Evolutionary conservation across 495 filamentous ascomycete species (phyloP).

Genomic region (Xylaria telfairii): DNA sequence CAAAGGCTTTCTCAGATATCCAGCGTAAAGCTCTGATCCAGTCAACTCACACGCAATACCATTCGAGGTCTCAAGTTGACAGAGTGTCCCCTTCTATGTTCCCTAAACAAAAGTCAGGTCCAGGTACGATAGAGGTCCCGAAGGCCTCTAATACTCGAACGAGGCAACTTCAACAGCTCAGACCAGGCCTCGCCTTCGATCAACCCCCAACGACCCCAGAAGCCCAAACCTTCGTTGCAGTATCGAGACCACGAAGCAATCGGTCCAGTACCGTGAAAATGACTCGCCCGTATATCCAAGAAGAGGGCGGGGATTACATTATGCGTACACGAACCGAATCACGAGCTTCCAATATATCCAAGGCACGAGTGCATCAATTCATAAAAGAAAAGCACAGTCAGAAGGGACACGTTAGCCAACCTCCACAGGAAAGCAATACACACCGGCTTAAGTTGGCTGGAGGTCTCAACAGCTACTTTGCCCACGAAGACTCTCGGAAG

Average conservation of each 20-base stretch:
- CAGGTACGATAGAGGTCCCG: neutral
- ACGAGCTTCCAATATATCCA: slow-evolving; percentile 36
- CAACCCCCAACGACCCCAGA: neutral
- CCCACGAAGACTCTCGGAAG: slow-evolving; percentile 30
- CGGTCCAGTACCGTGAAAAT: neutral
- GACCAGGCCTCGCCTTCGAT: neutral
- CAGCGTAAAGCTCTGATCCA: slow-evolving; percentile 35
- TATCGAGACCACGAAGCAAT: neutral
- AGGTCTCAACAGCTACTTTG: slow-evolving; percentile 32
- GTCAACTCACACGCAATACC: slow-evolving; percentile 8
- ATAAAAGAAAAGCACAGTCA: neutral
- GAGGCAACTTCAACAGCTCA: neutral
- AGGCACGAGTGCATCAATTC: slow-evolving; percentile 24
- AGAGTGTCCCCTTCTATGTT: neutral
- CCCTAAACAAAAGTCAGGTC: neutral
- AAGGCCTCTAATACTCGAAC: neutral
- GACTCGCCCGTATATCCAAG: slow-evolving; percentile 5
- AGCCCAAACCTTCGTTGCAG: neutral
- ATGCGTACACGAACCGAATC: slow-evolving; percentile 29
- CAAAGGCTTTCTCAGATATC: slow-evolving; percentile 32
- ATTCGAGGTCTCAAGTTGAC: neutral
- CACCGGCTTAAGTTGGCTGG: slow-evolving; percentile 28
- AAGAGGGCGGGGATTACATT: neutral
- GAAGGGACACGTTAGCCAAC: slow-evolving; percentile 18
- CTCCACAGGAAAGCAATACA: slow-evolving; percentile 23